Base-by-base conservation (phyloP, 352 stramenopile genomes). In the Phytophthora quininea region DNA sequence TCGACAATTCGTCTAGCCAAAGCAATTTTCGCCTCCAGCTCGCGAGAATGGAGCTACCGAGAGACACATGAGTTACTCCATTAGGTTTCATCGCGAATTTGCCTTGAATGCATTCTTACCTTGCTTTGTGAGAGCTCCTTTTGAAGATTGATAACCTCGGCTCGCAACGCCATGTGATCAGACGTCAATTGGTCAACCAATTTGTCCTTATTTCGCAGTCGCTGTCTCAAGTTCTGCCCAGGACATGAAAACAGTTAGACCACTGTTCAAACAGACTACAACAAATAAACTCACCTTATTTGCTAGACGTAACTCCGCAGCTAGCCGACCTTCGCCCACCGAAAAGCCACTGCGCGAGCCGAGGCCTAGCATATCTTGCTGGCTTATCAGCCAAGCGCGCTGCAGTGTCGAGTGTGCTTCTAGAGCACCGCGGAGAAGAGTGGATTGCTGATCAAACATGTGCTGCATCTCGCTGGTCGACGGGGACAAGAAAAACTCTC, bases 371-470 rank as follows among this genome's bases (percentile, higher is more conserved):
- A 93, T 73, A 50, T 90, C 74, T 62, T 93, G 84, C 62, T 93
- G 82, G 53, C 69, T 92, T 29, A 93, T 79, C 2, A 91, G 62
- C 88, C 88, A 96, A 31, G 88, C 86, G 46, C 82, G 77, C 54
- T 93, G 84, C 15, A 96, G 64, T 37, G 86, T 86, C 7, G 84
- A 77, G 60, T 96, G 88, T 27, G 83, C 77, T 63, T 92, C 81
- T 65, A 96, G 76, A 19, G 88, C 80, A 37, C 70, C 79, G 15
- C 88, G 84, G 3, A 96, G 74, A 15, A 92, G 37, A 12, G 71
- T 77, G 4, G 88, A 93, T 47, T 96, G 88, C 65, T 96, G 88
- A 29, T 93, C 77, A 65, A 96, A 93, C 88, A 96, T 93, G 64
- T 91, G 83, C 71, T 96, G 81, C 86, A 96, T 93, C 67, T 96